Evolutionary conservation across 2,329 filamentous ascomycete species (phyloP).

Genomic region (Nemania sp.): DNA sequence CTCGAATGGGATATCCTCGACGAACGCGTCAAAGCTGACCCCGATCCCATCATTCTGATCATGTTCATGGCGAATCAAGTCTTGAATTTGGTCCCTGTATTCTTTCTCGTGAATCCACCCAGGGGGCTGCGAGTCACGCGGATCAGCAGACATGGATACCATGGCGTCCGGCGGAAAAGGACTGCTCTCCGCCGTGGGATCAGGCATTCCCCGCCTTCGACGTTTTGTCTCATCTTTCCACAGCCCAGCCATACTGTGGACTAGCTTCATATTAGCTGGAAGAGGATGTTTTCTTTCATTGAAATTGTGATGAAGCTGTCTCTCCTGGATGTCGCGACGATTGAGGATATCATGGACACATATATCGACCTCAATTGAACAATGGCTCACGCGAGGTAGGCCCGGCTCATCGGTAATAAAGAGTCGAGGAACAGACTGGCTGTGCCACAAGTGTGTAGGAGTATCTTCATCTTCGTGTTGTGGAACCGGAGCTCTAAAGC

Average conservation of each 20-base stretch:
- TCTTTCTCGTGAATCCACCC: conserved; percentile 94
- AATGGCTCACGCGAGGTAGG: conserved; percentile 82
- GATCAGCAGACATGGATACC: conserved; percentile 86
- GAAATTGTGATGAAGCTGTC: conserved; percentile 87
- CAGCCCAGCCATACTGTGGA: conserved; percentile 90
- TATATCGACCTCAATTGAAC: conserved; percentile 86
- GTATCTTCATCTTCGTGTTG: conserved; percentile 64
- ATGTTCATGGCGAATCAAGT: conserved; percentile 68
- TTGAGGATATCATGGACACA: conserved; percentile 89
- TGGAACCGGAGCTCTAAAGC: conserved; percentile 78
- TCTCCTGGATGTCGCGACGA: conserved; percentile 71
- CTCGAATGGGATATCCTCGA: conserved; percentile 57
- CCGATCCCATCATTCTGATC: conserved; percentile 48
- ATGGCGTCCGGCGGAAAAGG: conserved; percentile 82
- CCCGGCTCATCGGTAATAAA: conserved; percentile 64
- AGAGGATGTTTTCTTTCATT: conserved; percentile 70
- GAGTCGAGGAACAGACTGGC: conserved; percentile 65
- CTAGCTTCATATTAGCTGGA: conserved; percentile 74
- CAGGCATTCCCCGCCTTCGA: conserved; percentile 72
- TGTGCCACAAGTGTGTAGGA: conserved; percentile 76
- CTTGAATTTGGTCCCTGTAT: conserved; percentile 66
- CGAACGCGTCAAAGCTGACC: conserved; percentile 68
- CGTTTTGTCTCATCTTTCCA: conserved; percentile 90
- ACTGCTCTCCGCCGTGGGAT: conserved; percentile 66
- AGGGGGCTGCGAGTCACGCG: conserved; percentile 70